phyloP scores from a whole-genome alignment of 257 asterid species.

The Rehmannia glutinosa region DNA sequence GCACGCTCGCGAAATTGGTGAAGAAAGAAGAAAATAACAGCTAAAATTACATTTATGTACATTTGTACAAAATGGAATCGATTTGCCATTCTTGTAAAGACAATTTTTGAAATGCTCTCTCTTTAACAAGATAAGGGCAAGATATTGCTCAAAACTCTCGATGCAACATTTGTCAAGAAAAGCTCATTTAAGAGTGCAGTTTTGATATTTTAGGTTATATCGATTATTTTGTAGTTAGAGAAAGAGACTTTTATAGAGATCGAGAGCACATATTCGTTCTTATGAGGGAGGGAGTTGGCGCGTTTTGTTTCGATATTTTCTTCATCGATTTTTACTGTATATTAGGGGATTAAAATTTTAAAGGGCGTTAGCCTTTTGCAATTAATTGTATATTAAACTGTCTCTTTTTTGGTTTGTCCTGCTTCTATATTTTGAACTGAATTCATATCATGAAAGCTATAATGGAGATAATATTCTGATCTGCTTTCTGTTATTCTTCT shows the following conservation, averaged over 20 bases:
- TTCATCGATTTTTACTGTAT: conserved; percentile 13
- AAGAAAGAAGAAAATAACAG: conserved; percentile 31
- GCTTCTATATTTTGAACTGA: not conserved
- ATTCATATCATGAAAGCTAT: not conserved
- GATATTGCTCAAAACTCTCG: conserved; percentile 23
- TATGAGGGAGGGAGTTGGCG: conserved; percentile 9
- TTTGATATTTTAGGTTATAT: conserved; percentile 41
- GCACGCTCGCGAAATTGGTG: conserved; percentile 23
- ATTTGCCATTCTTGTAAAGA: conserved; percentile 35
- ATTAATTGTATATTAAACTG: conserved; percentile 17
- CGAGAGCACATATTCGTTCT: conserved; percentile 28
- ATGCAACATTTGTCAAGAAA: conserved; percentile 24
- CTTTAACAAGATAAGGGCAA: conserved; percentile 41
- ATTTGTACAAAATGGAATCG: conserved; percentile 61
- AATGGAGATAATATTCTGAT: not conserved
- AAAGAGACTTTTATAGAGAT: conserved; percentile 29
- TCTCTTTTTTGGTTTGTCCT: not conserved
- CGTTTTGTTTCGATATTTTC: conserved; percentile 8
- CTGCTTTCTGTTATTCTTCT: not conserved
- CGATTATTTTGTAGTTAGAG: conserved; percentile 25
- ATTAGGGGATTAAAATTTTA: conserved; percentile 13
- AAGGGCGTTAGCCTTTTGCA: conserved; percentile 11
- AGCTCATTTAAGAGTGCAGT: conserved; percentile 44
- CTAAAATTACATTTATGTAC: conserved; percentile 47
- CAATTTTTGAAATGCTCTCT: conserved; percentile 31